Evolutionary conservation across 2,329 filamentous ascomycete genomes (phyloP).

Genomic region (Verticillium zaregamsianum): DNA sequence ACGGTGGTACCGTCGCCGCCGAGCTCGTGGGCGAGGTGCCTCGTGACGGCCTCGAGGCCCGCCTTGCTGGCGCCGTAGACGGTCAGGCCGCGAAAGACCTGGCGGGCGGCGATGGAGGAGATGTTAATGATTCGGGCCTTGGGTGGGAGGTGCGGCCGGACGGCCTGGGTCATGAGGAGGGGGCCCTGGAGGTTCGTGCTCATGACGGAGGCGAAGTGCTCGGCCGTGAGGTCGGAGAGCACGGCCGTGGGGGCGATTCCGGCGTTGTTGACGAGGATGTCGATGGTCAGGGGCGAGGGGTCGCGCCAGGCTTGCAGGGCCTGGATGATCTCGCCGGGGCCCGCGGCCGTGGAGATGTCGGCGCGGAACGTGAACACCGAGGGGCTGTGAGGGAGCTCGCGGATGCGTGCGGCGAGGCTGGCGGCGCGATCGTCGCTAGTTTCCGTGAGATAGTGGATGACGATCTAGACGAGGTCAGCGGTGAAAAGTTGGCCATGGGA

Average conservation of each 20-base stretch:
- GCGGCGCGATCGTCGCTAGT: background rate
- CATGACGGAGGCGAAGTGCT: background rate
- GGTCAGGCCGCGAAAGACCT: background rate
- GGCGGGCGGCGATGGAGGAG: conserved; percentile 4
- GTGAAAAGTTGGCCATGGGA: background rate
- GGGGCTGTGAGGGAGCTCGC: background rate
- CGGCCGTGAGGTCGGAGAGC: background rate
- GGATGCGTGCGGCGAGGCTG: background rate
- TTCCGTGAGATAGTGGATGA: background rate
- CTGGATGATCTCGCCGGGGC: background rate
- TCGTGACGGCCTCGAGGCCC: conserved; percentile 4
- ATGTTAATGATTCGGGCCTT: conserved; percentile 7
- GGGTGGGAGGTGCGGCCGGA: background rate
- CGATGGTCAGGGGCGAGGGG: background rate
- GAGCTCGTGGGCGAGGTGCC: conserved; percentile 3
- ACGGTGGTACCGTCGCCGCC: conserved; percentile 5
- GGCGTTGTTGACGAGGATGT: conserved; percentile 9
- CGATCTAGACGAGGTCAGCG: background rate
- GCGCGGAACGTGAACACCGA: background rate
- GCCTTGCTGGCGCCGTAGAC: conserved; percentile 4
- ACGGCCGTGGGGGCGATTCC: background rate
- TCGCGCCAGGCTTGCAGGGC: background rate
- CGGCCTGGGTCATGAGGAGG: conserved; percentile 4
- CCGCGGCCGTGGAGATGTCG: background rate
- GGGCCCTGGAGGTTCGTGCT: conserved; percentile 4